A percentile compares a stretch with the other conserved stretches of the same genome.
phyloP scores from a whole-genome alignment of 768 basidiomycete species.

The Strobilomyces dryophilus region DNA sequence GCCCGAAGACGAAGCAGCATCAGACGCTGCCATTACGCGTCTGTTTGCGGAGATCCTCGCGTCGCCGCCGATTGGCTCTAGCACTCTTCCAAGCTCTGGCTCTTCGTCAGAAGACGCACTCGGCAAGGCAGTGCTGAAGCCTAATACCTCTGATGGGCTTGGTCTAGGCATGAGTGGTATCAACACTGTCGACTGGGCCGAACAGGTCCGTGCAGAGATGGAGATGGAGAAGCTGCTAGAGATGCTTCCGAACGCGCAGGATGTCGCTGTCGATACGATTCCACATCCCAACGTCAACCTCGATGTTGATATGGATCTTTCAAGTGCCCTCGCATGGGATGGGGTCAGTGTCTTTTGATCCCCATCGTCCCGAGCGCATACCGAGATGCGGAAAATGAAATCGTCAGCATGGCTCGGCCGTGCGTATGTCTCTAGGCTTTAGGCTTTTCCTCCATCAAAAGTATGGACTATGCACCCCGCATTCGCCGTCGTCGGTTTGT shows the following conservation, averaged over 20 bases:
- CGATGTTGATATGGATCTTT: conserved; percentile 29
- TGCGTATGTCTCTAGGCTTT: conserved; percentile 7
- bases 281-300: conserved; percentile 12
- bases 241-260: conserved; percentile 40
- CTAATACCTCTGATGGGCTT: conserved; percentile 6
- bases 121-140: conserved; percentile 25
- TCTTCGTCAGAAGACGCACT: conserved; percentile 30
- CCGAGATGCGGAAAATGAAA: conserved; percentile 13
- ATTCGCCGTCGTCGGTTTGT: conserved; percentile 11
- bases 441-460: conserved; percentile 14
- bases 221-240: conserved; percentile 63
- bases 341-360: conserved; percentile 27
- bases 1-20: conserved; percentile 54
- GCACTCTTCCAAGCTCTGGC: conserved; percentile 31
- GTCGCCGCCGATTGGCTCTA: conserved; percentile 30
- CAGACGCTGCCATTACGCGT: conserved; percentile 30
- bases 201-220: conserved; percentile 36
- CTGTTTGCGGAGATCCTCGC: conserved; percentile 34
- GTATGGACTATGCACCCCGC: conserved; percentile 16
- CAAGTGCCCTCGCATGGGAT: conserved; percentile 26
- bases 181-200: conserved; percentile 24
- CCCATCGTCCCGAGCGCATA: not conserved
- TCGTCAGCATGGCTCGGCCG: conserved; percentile 7
- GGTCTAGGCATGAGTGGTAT: conserved; percentile 18
- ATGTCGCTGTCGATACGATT: conserved; percentile 24